These are phyloP conservation scores for Arthrinium puccinioides DNA, from an alignment of 2,329 filamentous ascomycete genomes.

Conservation along the genomic window DNA sequence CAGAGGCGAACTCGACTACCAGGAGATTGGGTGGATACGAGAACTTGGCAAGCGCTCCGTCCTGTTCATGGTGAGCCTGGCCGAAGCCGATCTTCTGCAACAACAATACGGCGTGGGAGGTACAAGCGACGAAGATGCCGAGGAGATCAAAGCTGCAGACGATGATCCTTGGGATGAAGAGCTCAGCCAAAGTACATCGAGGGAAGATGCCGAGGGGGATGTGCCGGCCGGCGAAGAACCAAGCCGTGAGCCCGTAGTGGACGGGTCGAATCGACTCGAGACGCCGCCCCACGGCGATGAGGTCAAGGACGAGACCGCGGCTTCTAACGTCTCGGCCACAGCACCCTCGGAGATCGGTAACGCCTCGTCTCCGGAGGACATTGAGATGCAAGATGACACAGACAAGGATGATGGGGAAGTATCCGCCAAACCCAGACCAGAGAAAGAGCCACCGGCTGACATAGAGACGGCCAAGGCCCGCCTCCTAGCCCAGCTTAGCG, in stretches of 20 bases:
- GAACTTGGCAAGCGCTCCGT: slow-evolving; percentile 75
- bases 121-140: slow-evolving; percentile 18
- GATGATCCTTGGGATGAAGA: slow-evolving; percentile 40
- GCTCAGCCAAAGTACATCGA: slow-evolving; percentile 19
- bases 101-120: slow-evolving; percentile 31
- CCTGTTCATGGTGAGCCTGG: slow-evolving; percentile 46
- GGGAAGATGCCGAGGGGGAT: slow-evolving; percentile 17
- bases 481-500: slow-evolving; percentile 38
- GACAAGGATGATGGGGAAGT: slow-evolving; percentile 30
- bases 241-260: neutral
- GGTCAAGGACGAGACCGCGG: neutral
- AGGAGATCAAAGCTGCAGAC: slow-evolving; percentile 29
- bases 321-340: neutral
- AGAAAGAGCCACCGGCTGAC: slow-evolving; percentile 22
- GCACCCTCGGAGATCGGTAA: slow-evolving; percentile 14
- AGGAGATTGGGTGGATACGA: slow-evolving; percentile 68
- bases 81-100: slow-evolving; percentile 42
- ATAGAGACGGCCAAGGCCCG: slow-evolving; percentile 41
- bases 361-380: slow-evolving; percentile 13
- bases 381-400: slow-evolving; percentile 23
- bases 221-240: neutral
- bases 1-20: slow-evolving; percentile 65
- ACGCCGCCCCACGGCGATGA: neutral
- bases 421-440: slow-evolving; percentile 19
- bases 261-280: neutral